Percentiles rank a stretch among this genome's conserved stretches.
Evolutionary conservation across 345 rosid species (phyloP).

Genomic region (Lumnitzera littorea): DNA sequence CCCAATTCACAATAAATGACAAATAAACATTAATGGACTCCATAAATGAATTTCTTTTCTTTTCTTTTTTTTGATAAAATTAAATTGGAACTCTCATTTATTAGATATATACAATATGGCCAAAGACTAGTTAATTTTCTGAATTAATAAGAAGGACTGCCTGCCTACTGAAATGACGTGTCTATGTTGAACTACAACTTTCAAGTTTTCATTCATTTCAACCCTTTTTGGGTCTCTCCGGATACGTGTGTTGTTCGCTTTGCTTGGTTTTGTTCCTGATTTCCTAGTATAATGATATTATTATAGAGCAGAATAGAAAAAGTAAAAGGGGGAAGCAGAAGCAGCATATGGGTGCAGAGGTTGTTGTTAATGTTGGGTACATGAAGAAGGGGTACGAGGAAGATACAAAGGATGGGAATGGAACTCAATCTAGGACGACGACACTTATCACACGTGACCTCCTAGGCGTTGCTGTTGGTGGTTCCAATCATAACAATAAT

Average conservation of each 20-base stretch:
- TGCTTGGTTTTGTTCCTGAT: neutral
- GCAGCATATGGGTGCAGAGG: conserved; percentile 52
- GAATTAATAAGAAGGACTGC: neutral
- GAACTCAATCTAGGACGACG: conserved; percentile 34
- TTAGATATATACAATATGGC: conserved; percentile 6
- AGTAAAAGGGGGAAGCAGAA: no score
- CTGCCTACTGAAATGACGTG: no score
- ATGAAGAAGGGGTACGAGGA: conserved; percentile 26
- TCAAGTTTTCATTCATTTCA: neutral
- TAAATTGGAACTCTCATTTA: conserved; percentile 7
- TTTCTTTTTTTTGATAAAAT: neutral
- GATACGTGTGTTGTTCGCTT: neutral
- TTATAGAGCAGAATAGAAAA: no score
- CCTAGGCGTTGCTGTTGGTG: conserved; percentile 30
- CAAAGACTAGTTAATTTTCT: conserved; percentile 4
- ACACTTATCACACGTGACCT: conserved; percentile 63
- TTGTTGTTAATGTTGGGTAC: conserved; percentile 37
- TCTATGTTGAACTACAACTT: no score
- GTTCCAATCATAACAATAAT: neutral
- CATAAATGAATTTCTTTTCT: neutral
- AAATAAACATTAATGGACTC: conserved; percentile 2
- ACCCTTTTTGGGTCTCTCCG: neutral
- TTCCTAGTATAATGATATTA: neutral
- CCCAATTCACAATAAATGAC: conserved; percentile 12
- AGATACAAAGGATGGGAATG: conserved; percentile 29